Evolutionary conservation across 2,329 filamentous ascomycete genomes (phyloP).

Genomic region (Helotiales sp.): DNA sequence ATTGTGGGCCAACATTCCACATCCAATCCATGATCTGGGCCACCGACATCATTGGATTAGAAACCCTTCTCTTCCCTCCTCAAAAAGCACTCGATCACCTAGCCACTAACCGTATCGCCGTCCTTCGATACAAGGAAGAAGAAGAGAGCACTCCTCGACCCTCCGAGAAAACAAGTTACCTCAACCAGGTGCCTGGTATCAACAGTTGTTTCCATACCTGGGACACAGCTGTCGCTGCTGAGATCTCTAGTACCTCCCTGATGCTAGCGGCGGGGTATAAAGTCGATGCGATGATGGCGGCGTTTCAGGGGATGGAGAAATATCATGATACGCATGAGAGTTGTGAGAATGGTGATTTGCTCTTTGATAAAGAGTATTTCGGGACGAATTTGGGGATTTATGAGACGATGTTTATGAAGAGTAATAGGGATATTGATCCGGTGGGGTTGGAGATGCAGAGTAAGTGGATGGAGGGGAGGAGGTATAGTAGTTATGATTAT

Average conservation of each 20-base stretch:
- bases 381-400: conserved; percentile 30
- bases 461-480: conserved; percentile 23
- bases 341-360: conserved; percentile 23
- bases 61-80: conserved; percentile 28
- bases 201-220: conserved; percentile 28
- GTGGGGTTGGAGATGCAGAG: conserved; percentile 22
- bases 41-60: conserved; percentile 27
- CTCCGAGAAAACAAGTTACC: not conserved
- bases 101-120: conserved; percentile 3
- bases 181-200: conserved; percentile 23
- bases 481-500: conserved; percentile 31
- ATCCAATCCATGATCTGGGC: conserved; percentile 36
- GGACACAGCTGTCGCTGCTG: conserved; percentile 24
- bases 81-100: conserved; percentile 13
- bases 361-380: conserved; percentile 27
- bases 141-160: not conserved
- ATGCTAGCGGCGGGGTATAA: conserved; percentile 29
- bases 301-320: conserved; percentile 22
- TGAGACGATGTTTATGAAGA: conserved; percentile 33
- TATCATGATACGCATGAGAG: conserved; percentile 14
- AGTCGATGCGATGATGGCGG: conserved; percentile 30
- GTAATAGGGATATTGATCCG: conserved; percentile 26
- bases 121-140: conserved; percentile 9
- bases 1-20: conserved; percentile 29
- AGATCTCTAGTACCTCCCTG: conserved; percentile 24